phyloP scores from a whole-genome alignment of 1,139 yeast species.

The Geotrichum histeridarum region DNA sequence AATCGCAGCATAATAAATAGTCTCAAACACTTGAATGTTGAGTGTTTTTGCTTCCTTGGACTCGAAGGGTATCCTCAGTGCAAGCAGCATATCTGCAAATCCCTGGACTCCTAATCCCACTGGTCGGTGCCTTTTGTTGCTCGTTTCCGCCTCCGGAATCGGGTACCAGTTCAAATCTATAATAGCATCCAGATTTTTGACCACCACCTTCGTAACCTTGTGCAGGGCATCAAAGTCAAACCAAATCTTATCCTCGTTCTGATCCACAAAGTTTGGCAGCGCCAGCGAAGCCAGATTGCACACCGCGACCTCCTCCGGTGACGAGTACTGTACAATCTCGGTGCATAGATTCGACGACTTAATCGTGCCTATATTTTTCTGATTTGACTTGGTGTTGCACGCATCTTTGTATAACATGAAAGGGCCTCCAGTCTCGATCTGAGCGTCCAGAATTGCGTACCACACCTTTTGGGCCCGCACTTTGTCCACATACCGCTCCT shows the following conservation, averaged over 20 bases:
- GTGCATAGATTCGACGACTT: conserved; percentile 79
- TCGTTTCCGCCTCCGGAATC: conserved; percentile 50
- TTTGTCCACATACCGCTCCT: conserved; percentile 54
- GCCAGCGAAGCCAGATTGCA: conserved; percentile 80
- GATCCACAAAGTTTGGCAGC: conserved; percentile 53
- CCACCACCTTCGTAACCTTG: conserved; percentile 54
- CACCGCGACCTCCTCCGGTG: conserved; percentile 74
- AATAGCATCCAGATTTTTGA: conserved; percentile 58
- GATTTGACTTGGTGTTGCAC: conserved; percentile 69
- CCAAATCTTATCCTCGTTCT: conserved; percentile 39
- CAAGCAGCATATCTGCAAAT: conserved; percentile 64
- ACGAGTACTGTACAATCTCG: conserved; percentile 74
- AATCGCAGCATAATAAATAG: conserved; percentile 76
- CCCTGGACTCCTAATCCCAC: conserved; percentile 81
- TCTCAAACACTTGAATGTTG: conserved; percentile 68
- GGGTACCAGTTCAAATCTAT: conserved; percentile 70
- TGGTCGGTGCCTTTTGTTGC: conserved; percentile 67
- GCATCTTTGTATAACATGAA: conserved; percentile 79
- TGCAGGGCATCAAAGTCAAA: conserved; percentile 61
- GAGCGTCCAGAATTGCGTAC: conserved; percentile 71
- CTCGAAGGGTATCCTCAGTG: conserved; percentile 63
- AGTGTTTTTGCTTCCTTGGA: conserved; percentile 54
- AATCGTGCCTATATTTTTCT: conserved; percentile 71
- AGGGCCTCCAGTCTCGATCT: conserved; percentile 82
- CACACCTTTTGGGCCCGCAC: conserved; percentile 72